phyloP scores from a whole-genome alignment of 2,329 filamentous ascomycete genomes.

The Fusarium sp. region DNA sequence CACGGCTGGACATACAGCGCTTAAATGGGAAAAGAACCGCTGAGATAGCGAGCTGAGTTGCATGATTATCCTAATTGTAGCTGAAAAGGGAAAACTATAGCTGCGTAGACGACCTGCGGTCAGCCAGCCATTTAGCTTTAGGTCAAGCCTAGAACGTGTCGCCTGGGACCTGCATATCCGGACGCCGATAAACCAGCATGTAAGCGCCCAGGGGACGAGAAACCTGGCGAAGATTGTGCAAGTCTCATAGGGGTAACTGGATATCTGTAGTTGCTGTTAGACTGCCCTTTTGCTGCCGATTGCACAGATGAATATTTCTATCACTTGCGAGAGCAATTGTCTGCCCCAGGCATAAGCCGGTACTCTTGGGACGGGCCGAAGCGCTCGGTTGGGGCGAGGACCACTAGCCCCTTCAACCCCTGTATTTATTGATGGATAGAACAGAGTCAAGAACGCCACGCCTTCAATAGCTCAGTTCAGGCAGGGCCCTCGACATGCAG shows the following conservation, averaged over 20 bases:
- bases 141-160: background rate
- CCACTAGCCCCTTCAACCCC: background rate
- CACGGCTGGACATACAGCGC: background rate
- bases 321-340: background rate
- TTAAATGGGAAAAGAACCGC: background rate
- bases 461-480: background rate
- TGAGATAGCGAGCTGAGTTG: background rate
- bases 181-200: background rate
- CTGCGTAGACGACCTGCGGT: background rate
- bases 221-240: background rate
- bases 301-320: background rate
- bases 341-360: background rate
- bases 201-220: background rate
- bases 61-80: background rate
- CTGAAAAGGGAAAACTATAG: background rate
- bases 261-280: background rate
- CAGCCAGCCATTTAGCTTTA: background rate
- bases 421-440: background rate
- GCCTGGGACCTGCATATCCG: background rate
- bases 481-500: background rate
- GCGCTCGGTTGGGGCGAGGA: background rate
- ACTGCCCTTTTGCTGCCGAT: background rate
- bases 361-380: background rate
- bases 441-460: background rate
- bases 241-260: background rate